Base-by-base conservation (phyloP, 148 eudicot genomes). In the Pharnaceum exiguum region DNA sequence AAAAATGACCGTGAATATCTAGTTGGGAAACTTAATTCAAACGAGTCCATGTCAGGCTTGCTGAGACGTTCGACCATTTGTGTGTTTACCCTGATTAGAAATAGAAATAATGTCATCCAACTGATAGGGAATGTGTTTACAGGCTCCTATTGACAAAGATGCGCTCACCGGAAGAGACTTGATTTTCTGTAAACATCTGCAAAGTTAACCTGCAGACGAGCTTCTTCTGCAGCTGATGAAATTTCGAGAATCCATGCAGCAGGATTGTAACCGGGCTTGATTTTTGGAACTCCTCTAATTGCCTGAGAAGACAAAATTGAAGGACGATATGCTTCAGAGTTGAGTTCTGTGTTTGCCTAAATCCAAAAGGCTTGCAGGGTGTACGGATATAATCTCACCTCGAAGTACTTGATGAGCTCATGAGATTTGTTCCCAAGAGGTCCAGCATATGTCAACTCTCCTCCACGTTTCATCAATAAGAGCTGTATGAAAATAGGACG, bases 181-280 rank as follows among this genome's bases (percentile, higher is more conserved):
- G 85, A 85, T 46, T 56, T 53, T 36, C 36, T 63, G 46, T 85
- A 85, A 63, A 85, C 64, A 47, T 85, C 82, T 30, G 87, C 65
- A 72, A 85, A 82, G 51, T 85, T 81, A 1, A 82, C 43, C 29
- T 79, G 85, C 26, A 85, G 71, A 28, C 75, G 87, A 55, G 44
- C 66, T 82, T 82, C 91, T 77, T 79, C 91, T 60, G 85, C 65
- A 35, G 84, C 71, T 69, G 83, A 81, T 58, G 91, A 77, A 55
- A 81, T 60, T 50, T 85, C 91, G 45, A 85, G 77, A 54, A 85
- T 75, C 91, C 91, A 85, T n/a, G 91, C 75, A 62, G 91, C 91
- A 43, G 91, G 91, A 61, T 85, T 85, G 55, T 63, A 75, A 4
- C 87, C 87, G 45, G 75, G 64, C 60, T 69, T 75, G 63, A 82